phyloP scores from a whole-genome alignment of 257 asterid genomes.

The Salvia rosmarinus region DNA sequence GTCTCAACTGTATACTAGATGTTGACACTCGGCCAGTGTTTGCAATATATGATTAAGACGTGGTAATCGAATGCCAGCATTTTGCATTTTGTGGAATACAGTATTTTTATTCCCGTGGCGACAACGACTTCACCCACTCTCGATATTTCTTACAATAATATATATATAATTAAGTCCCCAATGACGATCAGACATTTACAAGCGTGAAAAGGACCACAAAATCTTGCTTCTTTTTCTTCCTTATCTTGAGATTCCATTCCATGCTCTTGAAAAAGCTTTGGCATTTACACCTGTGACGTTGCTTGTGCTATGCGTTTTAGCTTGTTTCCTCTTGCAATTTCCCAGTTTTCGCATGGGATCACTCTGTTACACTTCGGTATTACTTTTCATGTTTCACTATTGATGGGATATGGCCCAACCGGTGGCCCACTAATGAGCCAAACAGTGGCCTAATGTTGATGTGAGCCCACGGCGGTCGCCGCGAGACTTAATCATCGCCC shows the following conservation, averaged over 20 bases:
- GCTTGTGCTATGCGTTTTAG: neutral
- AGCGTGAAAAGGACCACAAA: neutral
- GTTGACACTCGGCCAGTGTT: too few relatives aligned
- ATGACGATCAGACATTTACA: neutral
- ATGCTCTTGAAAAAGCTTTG: neutral
- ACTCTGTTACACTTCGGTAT: too few relatives aligned
- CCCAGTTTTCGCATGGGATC: too few relatives aligned
- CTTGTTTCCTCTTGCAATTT: neutral
- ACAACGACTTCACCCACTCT: too few relatives aligned
- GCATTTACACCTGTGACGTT: neutral
- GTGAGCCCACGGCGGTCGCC: too few relatives aligned
- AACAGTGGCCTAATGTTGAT: too few relatives aligned
- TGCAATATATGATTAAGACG: neutral
- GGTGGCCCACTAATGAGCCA: too few relatives aligned
- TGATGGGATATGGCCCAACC: too few relatives aligned
- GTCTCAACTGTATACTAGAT: neutral
- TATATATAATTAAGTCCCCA: neutral
- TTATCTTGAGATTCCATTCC: slow-evolving; percentile 26
- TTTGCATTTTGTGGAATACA: neutral
- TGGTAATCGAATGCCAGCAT: neutral
- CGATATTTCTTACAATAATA: neutral
- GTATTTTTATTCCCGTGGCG: neutral
- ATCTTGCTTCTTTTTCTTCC: neutral
- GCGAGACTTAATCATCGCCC: too few relatives aligned
- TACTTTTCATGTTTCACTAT: too few relatives aligned